phyloP scores from a whole-genome alignment of 2,329 filamentous ascomycete genomes.

The Fusarium bulbicola region DNA sequence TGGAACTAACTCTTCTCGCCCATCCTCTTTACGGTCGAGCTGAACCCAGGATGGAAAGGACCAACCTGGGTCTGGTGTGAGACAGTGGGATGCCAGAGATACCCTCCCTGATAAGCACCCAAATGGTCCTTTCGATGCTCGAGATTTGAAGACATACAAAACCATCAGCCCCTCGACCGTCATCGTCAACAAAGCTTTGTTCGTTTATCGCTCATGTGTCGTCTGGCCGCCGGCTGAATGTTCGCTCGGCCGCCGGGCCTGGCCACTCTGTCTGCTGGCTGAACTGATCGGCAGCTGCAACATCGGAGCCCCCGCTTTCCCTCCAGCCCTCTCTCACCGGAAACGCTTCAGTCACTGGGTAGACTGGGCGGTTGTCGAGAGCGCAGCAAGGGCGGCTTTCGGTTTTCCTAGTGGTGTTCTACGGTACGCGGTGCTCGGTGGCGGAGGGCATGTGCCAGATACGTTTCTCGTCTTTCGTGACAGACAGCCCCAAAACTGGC shows the following conservation, averaged over 20 bases:
- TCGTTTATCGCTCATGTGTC: background rate
- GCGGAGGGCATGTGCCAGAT: constrained; percentile 31
- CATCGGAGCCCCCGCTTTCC: constrained; percentile 34
- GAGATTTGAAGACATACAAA: background rate
- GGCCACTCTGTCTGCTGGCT: constrained; percentile 15
- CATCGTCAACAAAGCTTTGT: background rate
- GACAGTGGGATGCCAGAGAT: constrained; percentile 13
- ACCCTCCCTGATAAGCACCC: constrained; percentile 24
- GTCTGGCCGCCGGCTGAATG: constrained; percentile 12
- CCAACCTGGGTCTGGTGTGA: background rate
- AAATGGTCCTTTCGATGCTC: background rate
- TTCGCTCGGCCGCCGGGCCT: constrained; percentile 12
- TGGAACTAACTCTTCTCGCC: constrained; percentile 25
- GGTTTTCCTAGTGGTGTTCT: constrained; percentile 17
- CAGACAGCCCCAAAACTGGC: constrained; percentile 1
- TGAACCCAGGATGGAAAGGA: constrained; percentile 3
- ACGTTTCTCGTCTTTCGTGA: constrained; percentile 6
- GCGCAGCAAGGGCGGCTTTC: constrained; percentile 16
- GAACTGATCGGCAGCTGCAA: constrained; percentile 29
- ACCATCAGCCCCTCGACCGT: background rate
- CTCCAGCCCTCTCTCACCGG: constrained; percentile 22
- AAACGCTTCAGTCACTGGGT: constrained; percentile 22
- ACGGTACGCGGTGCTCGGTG: constrained; percentile 16
- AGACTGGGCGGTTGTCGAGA: constrained; percentile 4
- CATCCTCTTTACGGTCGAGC: constrained; percentile 21